phyloP scores from a whole-genome alignment of 345 rosid species.

The Psidium guajava region DNA sequence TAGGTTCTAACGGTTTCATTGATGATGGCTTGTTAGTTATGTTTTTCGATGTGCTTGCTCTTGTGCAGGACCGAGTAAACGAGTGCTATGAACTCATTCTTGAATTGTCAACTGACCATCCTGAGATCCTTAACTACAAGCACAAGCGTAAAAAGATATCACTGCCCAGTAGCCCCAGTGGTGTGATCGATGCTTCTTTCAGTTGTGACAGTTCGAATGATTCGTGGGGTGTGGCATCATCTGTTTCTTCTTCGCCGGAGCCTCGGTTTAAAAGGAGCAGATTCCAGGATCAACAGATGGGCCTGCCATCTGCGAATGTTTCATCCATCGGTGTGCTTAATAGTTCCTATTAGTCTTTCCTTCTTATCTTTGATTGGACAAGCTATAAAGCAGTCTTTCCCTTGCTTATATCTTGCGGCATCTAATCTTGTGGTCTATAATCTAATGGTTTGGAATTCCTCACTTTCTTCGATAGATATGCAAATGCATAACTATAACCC shows the following conservation, averaged over 20 bases:
- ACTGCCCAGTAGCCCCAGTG: slow-evolving; percentile 38
- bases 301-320: slow-evolving; percentile 32
- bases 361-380: background rate
- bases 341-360: slow-evolving; percentile 46
- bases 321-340: slow-evolving; percentile 56
- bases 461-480: background rate
- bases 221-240: slow-evolving; percentile 42
- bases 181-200: slow-evolving; percentile 45
- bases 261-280: slow-evolving; percentile 55
- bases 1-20: background rate
- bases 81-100: slow-evolving; percentile 53
- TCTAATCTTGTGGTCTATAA: background rate
- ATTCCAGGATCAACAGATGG: slow-evolving; percentile 28
- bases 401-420: background rate
- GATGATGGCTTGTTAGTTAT: background rate
- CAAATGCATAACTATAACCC: background rate
- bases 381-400: background rate
- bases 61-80: slow-evolving; percentile 42
- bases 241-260: slow-evolving; percentile 28
- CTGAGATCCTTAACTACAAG: slow-evolving; percentile 13
- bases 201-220: slow-evolving; percentile 59
- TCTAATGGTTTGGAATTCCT: background rate
- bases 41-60: background rate
- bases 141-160: slow-evolving; percentile 37
- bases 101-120: slow-evolving; percentile 22